These are phyloP conservation scores for Schizochytrium sp. DNA, from an alignment of 108 stramenopile genomes.

Conservation along the genomic window DNA sequence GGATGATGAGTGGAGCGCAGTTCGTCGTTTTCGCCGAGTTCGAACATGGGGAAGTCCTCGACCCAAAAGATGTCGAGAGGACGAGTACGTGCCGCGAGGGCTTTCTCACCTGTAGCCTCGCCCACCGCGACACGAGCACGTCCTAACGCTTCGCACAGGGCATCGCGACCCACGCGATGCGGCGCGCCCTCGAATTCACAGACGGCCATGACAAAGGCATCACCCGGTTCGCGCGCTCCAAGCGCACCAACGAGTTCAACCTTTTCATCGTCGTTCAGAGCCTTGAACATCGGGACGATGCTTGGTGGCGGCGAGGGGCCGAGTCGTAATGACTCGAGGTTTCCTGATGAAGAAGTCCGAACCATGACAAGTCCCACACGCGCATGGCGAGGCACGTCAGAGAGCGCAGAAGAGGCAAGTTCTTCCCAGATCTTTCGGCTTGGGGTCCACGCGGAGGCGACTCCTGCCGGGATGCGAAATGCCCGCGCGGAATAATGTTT, in stretches of 20 bases:
- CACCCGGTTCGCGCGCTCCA: not conserved
- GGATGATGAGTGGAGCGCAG: conserved; percentile 14
- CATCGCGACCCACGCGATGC: not conserved
- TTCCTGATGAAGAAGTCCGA: not conserved
- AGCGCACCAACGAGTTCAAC: not conserved
- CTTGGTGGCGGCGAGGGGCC: not conserved
- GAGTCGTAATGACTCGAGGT: not conserved
- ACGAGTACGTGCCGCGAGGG: not conserved
- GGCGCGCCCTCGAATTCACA: not conserved
- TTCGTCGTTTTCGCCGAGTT: not conserved
- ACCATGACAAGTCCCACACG: not conserved
- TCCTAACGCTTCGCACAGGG: not conserved
- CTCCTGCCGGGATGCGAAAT: not conserved
- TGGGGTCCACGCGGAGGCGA: not conserved
- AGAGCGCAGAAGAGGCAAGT: not conserved
- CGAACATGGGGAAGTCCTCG: conserved; percentile 21
- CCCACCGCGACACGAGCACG: not conserved
- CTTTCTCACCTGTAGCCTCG: not conserved
- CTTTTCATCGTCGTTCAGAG: not conserved
- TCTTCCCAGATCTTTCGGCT: not conserved
- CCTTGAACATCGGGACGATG: not conserved
- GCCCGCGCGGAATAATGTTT: not conserved
- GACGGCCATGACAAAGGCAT: not conserved
- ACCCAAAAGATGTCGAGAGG: conserved; percentile 14
- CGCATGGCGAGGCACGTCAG: not conserved